Percentiles rank a stretch among this genome's conserved stretches.
Evolutionary conservation across 345 rosid genomes (phyloP).

Genomic region (Lumnitzera racemosa): DNA sequence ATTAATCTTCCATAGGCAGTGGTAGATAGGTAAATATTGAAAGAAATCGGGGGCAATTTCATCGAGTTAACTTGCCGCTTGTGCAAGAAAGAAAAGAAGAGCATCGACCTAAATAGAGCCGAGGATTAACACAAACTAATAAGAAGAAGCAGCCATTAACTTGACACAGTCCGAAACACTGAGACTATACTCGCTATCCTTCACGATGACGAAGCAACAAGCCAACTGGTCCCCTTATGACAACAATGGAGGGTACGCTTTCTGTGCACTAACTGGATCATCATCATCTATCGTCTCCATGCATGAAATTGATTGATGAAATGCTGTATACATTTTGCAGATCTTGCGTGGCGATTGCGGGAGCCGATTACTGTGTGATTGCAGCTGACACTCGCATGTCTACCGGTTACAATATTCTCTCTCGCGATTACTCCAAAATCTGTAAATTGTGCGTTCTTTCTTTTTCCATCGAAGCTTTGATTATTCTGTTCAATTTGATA

Average conservation of each 20-base stretch:
- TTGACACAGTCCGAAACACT: too few relatives aligned
- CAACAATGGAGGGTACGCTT: slow-evolving; percentile 89
- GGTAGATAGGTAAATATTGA: too few relatives aligned
- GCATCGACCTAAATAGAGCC: too few relatives aligned
- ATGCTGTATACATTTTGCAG: slow-evolving; percentile 23
- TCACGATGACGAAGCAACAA: slow-evolving; percentile 71
- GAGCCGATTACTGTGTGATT: slow-evolving; percentile 87
- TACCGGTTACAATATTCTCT: slow-evolving; percentile 80
- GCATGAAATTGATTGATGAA: neutral
- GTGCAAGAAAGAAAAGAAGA: too few relatives aligned
- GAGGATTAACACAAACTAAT: too few relatives aligned
- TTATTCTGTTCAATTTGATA: neutral
- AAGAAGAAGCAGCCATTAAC: too few relatives aligned
- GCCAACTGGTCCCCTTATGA: slow-evolving; percentile 88
- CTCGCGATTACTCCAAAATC: slow-evolving; percentile 89
- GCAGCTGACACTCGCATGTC: slow-evolving; percentile 99
- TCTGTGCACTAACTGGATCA: neutral
- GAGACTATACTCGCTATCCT: too few relatives aligned
- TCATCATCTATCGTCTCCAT: neutral
- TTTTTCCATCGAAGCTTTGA: neutral
- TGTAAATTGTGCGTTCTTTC: slow-evolving; percentile 48
- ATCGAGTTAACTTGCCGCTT: too few relatives aligned
- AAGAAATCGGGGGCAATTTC: too few relatives aligned
- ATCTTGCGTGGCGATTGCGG: slow-evolving; percentile 90
- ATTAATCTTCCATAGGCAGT: too few relatives aligned